Conservation (phyloP, 768 basidiomycete genomes). For the Boletus speciosus region DNA sequence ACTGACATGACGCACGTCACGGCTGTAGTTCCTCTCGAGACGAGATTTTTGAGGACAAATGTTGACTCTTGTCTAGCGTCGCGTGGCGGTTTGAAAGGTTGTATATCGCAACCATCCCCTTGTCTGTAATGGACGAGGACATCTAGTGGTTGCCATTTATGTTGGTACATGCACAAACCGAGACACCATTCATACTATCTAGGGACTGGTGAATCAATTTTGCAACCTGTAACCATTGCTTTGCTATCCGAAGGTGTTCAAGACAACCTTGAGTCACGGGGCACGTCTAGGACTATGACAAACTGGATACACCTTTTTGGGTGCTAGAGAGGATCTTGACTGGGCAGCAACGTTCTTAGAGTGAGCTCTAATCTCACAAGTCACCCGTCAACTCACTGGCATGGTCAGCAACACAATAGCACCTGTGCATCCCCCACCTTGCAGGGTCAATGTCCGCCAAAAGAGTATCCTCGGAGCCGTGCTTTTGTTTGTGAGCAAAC, state of each 20-base stretch:
- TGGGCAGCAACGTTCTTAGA: not conserved
- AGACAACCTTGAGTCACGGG: not conserved
- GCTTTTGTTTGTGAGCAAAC: not conserved
- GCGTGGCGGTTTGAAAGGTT: not conserved
- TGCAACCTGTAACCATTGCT: not conserved
- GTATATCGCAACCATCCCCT: not conserved
- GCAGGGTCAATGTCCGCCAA: not conserved
- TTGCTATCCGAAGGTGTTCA: not conserved
- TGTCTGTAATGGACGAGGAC: not conserved
- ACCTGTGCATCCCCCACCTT: not conserved
- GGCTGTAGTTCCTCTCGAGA: not conserved
- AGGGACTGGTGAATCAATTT: not conserved
- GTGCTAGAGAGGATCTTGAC: not conserved
- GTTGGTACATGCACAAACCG: not conserved
- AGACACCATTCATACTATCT: not conserved
- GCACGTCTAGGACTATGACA: not conserved
- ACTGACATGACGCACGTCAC: not conserved
- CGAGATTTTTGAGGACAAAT: not conserved
- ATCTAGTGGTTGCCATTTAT: not conserved
- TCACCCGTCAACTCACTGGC: not conserved
- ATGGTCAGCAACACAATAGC: not conserved
- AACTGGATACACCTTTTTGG: not conserved
- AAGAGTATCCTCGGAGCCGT: not conserved
- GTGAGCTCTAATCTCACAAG: not conserved
- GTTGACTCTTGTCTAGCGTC: not conserved